These are phyloP conservation scores for Trichoderma afroharzianum DNA, from an alignment of 2,329 filamentous ascomycete species.

Conservation along the genomic window DNA sequence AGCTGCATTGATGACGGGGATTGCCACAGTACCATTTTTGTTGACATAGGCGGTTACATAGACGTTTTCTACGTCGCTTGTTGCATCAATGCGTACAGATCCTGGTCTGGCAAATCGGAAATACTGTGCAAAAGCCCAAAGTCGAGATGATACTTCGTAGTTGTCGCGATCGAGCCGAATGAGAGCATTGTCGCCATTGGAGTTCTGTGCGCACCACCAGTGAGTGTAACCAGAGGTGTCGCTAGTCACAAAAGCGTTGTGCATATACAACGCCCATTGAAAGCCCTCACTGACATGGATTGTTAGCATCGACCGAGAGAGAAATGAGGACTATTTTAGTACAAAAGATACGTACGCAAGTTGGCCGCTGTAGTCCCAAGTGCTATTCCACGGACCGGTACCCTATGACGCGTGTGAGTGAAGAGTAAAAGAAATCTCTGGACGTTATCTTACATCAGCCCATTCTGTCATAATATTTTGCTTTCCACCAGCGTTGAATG, in stretches of 20 bases:
- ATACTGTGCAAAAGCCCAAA: slow-evolving; percentile 10
- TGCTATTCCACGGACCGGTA: slow-evolving; percentile 6
- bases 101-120: slow-evolving; percentile 11
- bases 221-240: slow-evolving; percentile 7
- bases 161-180: neutral
- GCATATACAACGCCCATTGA: slow-evolving; percentile 11
- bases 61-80: slow-evolving; percentile 4
- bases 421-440: neutral
- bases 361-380: slow-evolving; percentile 11
- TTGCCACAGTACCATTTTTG: slow-evolving; percentile 3
- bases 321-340: neutral
- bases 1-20: slow-evolving; percentile 12
- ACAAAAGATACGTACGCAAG: neutral
- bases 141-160: slow-evolving; percentile 10
- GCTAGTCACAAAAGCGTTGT: slow-evolving; percentile 9
- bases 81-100: neutral
- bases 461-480: slow-evolving; percentile 5
- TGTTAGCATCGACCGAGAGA: neutral
- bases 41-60: slow-evolving; percentile 7
- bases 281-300: neutral
- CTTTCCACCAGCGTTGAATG: slow-evolving; percentile 7
- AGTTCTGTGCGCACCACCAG: slow-evolving; percentile 12
- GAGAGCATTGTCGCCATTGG: slow-evolving; percentile 6
- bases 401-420: neutral
- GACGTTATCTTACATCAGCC: neutral